Evolutionary conservation across 768 basidiomycete genomes (phyloP), one percentile per base, ranked within the genome.

Genomic region (Russula foetens): DNA sequence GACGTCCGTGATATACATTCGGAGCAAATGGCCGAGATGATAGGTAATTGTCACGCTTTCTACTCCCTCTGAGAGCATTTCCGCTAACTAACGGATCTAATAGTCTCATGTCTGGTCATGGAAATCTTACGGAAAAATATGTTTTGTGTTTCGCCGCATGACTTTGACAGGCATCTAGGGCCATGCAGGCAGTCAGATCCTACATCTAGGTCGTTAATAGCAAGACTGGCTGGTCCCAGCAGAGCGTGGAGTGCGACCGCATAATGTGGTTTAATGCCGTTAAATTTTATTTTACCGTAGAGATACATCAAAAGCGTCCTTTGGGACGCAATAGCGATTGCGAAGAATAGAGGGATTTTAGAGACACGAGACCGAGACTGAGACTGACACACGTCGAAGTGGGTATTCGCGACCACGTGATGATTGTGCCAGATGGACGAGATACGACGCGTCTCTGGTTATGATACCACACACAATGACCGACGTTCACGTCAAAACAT

Each of bases 21-120:
- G 17, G 17, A 35, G 21, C 48, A 58, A 15, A 39, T 51, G 53
- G 62, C 43, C 7, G 64, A 65, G 46, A 65, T 63, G 56, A 63
- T 63, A 15, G 64, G 64, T 65, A 53, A 12, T 19, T 17, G 12
- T 33, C 47, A 17, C 7, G 1, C 14, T 35, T 58, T 21, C 12
- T 23, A 19, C 7, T n/a, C n/a, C n/a, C n/a, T n/a, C n/a, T n/a
- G 19, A 7, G 44, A 3, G 11, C 7, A 28, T 51, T 28, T 14
- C 23, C 23, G 19, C 58, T 53, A 48, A 56, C 58, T 53, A 48
- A 56, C 26, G 35, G 24, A 7, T 19, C 14, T 11, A 15, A 19
- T 26, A 63, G 62, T 59, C 8, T 63, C 64, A 3, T 65, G 62
- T n/a, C 43, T 65, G 45, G 54, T 65, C 17, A 63, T 65, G 57